These are phyloP conservation scores for Cetradonia linearis DNA, from an alignment of 495 filamentous ascomycete species.

Conservation along the genomic window DNA sequence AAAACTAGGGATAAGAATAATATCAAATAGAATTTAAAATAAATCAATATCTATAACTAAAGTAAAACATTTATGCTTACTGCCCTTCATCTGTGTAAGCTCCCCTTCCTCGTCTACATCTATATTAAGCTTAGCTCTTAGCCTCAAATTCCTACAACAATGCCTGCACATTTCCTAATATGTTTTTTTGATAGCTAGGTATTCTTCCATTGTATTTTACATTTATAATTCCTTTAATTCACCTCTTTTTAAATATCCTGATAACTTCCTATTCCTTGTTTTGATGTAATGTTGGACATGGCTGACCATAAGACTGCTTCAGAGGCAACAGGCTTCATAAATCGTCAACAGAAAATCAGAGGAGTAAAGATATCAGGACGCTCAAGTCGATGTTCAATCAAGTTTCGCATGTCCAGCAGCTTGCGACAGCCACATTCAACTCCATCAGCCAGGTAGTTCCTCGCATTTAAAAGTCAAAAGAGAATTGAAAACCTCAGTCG, in stretches of 20 bases:
- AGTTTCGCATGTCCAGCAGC: no score
- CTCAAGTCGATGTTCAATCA: no score
- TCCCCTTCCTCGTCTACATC: not conserved
- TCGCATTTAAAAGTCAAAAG: no score
- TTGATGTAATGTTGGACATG: not conserved
- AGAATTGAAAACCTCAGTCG: no score
- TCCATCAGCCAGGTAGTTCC: no score
- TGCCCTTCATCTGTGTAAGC: not conserved
- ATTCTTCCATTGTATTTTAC: not conserved
- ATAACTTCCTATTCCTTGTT: not conserved
- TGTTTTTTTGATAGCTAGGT: not conserved
- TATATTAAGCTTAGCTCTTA: not conserved
- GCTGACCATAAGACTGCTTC: not conserved
- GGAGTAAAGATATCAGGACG: no score
- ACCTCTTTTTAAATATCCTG: not conserved
- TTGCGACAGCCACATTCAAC: no score
- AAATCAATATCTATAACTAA: not conserved
- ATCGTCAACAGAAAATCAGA: no score
- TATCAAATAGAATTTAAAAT: not conserved
- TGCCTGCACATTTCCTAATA: slow-evolving; percentile 3
- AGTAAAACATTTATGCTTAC: not conserved
- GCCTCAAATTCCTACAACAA: slow-evolving; percentile 11
- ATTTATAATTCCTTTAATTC: not conserved
- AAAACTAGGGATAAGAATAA: not conserved
- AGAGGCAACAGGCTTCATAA: no score